Evolutionary conservation across 2,329 filamentous ascomycete species (phyloP), one percentile per base, ranked within the genome.

Genomic region (Westerdykella sp.): DNA sequence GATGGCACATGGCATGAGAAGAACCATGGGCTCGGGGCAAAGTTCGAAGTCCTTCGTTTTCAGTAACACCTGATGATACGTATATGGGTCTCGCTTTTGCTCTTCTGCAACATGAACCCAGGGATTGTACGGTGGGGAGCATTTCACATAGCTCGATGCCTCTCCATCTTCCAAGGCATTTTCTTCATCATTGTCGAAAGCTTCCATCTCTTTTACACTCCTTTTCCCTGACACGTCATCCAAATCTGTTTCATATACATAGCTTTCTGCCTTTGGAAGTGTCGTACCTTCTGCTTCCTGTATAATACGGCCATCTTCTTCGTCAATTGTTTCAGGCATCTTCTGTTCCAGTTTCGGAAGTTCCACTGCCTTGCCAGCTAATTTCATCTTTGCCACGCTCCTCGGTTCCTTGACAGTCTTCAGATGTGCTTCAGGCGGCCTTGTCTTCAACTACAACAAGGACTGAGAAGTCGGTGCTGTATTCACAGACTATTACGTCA

Each of bases 401-500:
- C 25, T 28, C 25, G 7, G 4, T 28, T 28, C 9, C 25, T 28
- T 12, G 9, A 28, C 11, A 7, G 88, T 80, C 36, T 86, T 76
- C 47, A 82, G 75, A 54, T 87, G 94, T 0, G 76, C 74, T 37
- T 67, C 60, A 53, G 81, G 85, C 83, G 95, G 89, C n/a, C 79
- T 71, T 51, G 47, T 74, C 69, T 42, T 74, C 64, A 5, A 73
- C 69, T 44, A 75, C 75, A 1, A 75, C 57, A 4, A 76, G 57
- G 3, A 69, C 70, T 12, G 67, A 67, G 25, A 71, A 68, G 25
- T 28, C 9, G 7, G 25, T 9, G 21, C 42, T 45, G 12, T 59
- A 56, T 48, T 73, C 64, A 3, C 51, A 42, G 4, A 60, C 47
- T 6, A 74, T 55, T 10, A 69, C 46, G 5, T 69, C 52, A 11